Evolutionary conservation across 164 flowering plant species (phyloP).

Genomic region (Stephania cephalantha): DNA sequence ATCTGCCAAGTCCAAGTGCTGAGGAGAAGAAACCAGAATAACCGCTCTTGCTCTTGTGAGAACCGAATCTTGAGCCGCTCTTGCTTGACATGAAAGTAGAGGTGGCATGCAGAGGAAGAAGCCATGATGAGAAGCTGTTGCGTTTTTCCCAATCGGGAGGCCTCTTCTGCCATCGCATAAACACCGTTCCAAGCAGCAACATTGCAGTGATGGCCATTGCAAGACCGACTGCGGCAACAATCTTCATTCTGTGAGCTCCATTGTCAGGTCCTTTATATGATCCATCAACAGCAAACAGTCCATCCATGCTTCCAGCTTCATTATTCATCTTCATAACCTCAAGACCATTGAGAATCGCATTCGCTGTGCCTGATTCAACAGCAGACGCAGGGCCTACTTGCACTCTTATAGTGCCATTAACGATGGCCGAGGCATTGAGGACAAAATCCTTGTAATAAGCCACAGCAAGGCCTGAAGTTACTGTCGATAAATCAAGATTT

Average conservation of each 20-base stretch:
- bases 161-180: conserved; percentile 37
- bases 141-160: conserved; percentile 37
- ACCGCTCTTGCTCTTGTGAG: conserved; percentile 42
- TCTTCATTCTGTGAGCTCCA: conserved; percentile 14
- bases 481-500: conserved; percentile 57
- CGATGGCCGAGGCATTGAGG: conserved; percentile 35
- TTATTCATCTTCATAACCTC: conserved; percentile 87
- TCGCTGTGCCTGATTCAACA: conserved; percentile 23
- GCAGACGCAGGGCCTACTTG: conserved; percentile 57
- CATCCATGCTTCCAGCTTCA: conserved; percentile 57
- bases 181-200: conserved; percentile 27
- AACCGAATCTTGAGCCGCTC: conserved; percentile 23
- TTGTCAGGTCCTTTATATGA: conserved; percentile 12
- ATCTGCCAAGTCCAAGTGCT: conserved; percentile 43
- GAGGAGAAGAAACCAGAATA: conserved; percentile 37
- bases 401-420: conserved; percentile 40
- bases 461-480: conserved; percentile 44
- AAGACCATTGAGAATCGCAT: conserved; percentile 78
- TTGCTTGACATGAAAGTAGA: conserved; percentile 20
- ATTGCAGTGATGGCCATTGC: conserved; percentile 39
- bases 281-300: conserved; percentile 41
- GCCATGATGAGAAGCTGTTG: conserved; percentile 30
- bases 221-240: conserved; percentile 37
- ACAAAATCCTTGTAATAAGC: conserved; percentile 72
- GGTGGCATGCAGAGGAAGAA: conserved; percentile 25